Conservation (phyloP, 768 basidiomycete genomes). For the Mycena kentingensis region DNA sequence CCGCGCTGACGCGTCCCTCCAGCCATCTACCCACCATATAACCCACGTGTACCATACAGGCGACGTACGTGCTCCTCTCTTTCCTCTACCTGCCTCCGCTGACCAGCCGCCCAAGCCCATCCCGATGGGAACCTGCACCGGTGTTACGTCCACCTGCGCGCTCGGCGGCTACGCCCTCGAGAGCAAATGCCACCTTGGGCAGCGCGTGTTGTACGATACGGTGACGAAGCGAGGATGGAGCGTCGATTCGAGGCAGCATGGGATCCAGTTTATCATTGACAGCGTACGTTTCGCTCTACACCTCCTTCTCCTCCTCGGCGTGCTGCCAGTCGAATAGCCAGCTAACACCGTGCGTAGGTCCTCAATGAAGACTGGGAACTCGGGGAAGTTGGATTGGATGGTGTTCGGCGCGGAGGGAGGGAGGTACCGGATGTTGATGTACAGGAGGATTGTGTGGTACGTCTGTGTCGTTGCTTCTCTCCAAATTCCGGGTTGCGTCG, state of each 20-base stretch:
- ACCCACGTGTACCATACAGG: slow-evolving; percentile 92
- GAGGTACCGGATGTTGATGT: slow-evolving; percentile 50
- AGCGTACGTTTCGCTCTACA: too few relatives aligned
- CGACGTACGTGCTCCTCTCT: slow-evolving; percentile 50
- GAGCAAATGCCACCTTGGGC: slow-evolving; percentile 87
- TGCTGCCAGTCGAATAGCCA: too few relatives aligned
- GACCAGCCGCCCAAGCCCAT: slow-evolving; percentile 56
- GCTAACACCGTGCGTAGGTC: too few relatives aligned
- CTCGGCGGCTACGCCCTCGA: slow-evolving; percentile 82
- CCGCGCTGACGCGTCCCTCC: slow-evolving; percentile 5
- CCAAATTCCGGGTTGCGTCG: neutral
- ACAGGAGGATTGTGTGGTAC: slow-evolving; percentile 68
- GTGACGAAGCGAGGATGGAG: slow-evolving; percentile 79
- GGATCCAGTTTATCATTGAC: slow-evolving; percentile 28
- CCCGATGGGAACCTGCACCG: slow-evolving; percentile 81
- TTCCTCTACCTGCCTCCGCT: neutral
- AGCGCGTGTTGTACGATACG: slow-evolving; percentile 82
- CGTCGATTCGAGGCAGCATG: slow-evolving; percentile 63
- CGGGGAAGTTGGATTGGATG: slow-evolving; percentile 25
- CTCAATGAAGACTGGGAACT: slow-evolving; percentile 40
- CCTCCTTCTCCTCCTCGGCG: too few relatives aligned
- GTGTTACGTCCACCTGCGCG: slow-evolving; percentile 55
- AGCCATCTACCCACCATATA: slow-evolving; percentile 75
- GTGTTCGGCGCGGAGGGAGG: slow-evolving; percentile 24
- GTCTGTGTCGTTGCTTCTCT: slow-evolving; percentile 28